phyloP scores from a whole-genome alignment of 2,329 filamentous ascomycete genomes.

The Nigrograna mackinnonii region DNA sequence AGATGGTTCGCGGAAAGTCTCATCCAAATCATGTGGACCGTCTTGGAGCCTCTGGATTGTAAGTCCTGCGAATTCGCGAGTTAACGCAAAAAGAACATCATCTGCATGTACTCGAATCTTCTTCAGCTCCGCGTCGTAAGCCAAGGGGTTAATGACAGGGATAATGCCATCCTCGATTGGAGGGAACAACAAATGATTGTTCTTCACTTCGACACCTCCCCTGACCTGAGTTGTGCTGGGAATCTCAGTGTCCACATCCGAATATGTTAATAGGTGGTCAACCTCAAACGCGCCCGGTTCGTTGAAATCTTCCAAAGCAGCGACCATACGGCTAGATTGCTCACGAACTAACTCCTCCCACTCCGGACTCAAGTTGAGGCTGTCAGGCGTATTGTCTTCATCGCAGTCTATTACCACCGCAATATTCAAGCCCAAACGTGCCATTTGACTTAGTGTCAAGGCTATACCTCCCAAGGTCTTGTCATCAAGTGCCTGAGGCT shows the following conservation, averaged over 20 bases:
- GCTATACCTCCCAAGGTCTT: constrained; percentile 74
- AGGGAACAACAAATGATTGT: constrained; percentile 60
- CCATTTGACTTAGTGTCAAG: constrained; percentile 81
- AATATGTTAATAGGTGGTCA: constrained; percentile 56
- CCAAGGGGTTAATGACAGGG: constrained; percentile 69
- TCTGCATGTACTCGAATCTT: constrained; percentile 55
- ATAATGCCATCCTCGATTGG: constrained; percentile 71
- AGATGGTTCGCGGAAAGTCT: constrained; percentile 32
- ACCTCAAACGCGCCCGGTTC: constrained; percentile 71
- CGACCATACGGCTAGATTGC: constrained; percentile 74
- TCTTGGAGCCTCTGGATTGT: constrained; percentile 33
- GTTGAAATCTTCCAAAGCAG: constrained; percentile 72
- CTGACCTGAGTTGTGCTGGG: constrained; percentile 38
- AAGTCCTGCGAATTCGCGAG: constrained; percentile 73
- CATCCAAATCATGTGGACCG: constrained; percentile 9
- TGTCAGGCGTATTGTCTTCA: constrained; percentile 41
- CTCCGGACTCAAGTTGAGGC: constrained; percentile 24
- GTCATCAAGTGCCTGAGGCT: constrained; percentile 72
- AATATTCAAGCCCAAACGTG: constrained; percentile 78
- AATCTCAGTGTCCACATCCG: constrained; percentile 30
- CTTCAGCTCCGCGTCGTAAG: constrained; percentile 55
- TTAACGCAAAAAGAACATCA: constrained; percentile 76
- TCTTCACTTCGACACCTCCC: constrained; percentile 44
- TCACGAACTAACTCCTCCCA: constrained; percentile 55
- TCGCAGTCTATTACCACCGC: constrained; percentile 80